These are phyloP conservation scores for Lodderomyces theae DNA, from an alignment of 1,139 yeast species.

Conservation along the genomic window DNA sequence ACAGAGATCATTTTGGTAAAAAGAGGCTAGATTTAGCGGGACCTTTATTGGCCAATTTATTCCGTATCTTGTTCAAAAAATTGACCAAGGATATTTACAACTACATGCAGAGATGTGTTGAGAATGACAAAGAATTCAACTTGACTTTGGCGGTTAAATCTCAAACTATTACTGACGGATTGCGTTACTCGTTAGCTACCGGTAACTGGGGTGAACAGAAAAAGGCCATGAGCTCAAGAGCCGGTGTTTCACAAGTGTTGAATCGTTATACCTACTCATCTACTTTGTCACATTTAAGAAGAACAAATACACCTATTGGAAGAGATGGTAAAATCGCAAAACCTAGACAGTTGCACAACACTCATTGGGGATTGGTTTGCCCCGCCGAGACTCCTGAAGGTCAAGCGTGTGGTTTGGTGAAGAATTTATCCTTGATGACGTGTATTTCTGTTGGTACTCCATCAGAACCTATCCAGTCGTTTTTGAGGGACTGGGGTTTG, in stretches of 20 bases:
- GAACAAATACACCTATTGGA: constrained; percentile 98
- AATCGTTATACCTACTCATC: constrained; percentile 97
- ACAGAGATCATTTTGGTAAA: constrained; percentile 98
- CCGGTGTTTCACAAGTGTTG: constrained; percentile 98
- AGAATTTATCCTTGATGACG: constrained; percentile 92
- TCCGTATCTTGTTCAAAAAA: constrained; percentile 91
- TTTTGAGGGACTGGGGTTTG: constrained; percentile 99
- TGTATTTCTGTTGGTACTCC: constrained; percentile 97
- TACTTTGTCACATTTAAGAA: constrained; percentile 93
- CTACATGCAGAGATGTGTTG: constrained; percentile 99
- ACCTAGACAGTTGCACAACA: constrained; percentile 97
- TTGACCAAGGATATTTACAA: constrained; percentile 92
- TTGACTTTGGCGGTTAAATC: constrained; percentile 95
- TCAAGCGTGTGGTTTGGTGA: constrained; percentile 98
- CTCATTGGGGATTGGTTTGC: constrained; percentile 99
- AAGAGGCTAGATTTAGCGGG: constrained; percentile 98
- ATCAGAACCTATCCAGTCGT: constrained; percentile 90
- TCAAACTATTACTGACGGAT: constrained; percentile 94
- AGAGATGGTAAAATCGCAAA: constrained; percentile 98
- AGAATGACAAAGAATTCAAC: constrained; percentile 94
- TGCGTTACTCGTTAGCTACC: constrained; percentile 95
- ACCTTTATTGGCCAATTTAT: constrained; percentile 90
- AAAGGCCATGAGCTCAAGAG: constrained; percentile 98
- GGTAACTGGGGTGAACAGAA: constrained; percentile 99
- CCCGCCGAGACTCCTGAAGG: constrained; percentile 99